Conservation (phyloP, 768 basidiomycete species). For the Grammothele lineata region DNA sequence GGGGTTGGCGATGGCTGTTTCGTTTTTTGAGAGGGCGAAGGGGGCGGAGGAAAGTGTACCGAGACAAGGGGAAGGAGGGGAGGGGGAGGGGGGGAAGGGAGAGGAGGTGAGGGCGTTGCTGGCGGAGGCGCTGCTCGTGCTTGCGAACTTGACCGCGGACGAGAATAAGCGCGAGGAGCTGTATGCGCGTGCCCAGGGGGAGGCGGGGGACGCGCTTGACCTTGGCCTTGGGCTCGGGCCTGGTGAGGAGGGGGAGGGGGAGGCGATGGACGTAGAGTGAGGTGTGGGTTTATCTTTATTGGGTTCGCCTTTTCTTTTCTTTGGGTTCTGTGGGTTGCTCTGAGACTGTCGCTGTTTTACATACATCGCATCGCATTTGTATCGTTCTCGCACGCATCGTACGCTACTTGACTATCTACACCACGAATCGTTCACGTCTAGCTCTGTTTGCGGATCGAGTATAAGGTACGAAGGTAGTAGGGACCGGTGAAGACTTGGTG, state of each 20-base stretch:
- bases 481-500: too few species aligned
- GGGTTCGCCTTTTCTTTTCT: too few species aligned
- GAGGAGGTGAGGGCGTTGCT: constrained; percentile 30
- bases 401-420: too few species aligned
- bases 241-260: not conserved
- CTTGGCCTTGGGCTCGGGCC: constrained; percentile 18
- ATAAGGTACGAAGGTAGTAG: too few species aligned
- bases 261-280: constrained; percentile 1
- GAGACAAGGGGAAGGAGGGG: not conserved
- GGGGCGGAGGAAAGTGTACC: not conserved
- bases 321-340: too few species aligned
- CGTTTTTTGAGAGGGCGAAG: constrained; percentile 31
- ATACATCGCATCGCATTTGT: too few species aligned
- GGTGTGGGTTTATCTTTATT: too few species aligned
- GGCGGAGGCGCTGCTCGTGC: constrained; percentile 52
- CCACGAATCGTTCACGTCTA: too few species aligned
- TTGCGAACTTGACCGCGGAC: constrained; percentile 55
- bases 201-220: constrained; percentile 38
- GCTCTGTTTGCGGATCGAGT: too few species aligned
- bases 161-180: constrained; percentile 44
- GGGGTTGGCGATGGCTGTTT: constrained; percentile 40
- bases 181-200: constrained; percentile 46
- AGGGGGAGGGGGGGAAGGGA: not conserved
- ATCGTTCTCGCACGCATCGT: too few species aligned
- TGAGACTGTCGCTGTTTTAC: too few species aligned